Conservation (phyloP, 2,329 filamentous ascomycete species). For the Colletotrichum nymphaeae region DNA sequence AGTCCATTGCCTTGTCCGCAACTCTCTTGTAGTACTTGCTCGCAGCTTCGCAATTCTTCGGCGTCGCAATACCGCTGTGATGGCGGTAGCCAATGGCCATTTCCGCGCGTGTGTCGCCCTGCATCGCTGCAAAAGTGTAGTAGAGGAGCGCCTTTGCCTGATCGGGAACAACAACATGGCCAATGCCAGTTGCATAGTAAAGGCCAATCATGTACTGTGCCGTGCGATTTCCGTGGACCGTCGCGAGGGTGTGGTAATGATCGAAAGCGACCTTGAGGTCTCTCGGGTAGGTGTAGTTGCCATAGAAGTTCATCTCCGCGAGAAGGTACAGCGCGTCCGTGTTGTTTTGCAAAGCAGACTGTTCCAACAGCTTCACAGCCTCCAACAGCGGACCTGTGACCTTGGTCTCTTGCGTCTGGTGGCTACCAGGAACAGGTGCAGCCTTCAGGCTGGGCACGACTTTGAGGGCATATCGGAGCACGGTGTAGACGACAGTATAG, state of each 20-base stretch:
- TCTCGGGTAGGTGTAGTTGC: slow-evolving; percentile 89
- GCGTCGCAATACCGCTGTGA: slow-evolving; percentile 84
- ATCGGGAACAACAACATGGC: slow-evolving; percentile 81
- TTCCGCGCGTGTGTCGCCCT: slow-evolving; percentile 85
- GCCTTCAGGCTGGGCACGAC: slow-evolving; percentile 62
- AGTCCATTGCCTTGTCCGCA: slow-evolving; percentile 90
- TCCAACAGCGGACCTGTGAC: slow-evolving; percentile 58
- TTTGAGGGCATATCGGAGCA: slow-evolving; percentile 58
- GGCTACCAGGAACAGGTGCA: slow-evolving; percentile 55
- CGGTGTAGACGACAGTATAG: slow-evolving; percentile 54
- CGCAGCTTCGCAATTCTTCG: slow-evolving; percentile 86
- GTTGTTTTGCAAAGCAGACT: slow-evolving; percentile 67
- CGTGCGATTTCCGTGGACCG: slow-evolving; percentile 84
- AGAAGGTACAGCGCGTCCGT: slow-evolving; percentile 90
- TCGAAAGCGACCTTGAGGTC: slow-evolving; percentile 84
- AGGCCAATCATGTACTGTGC: slow-evolving; percentile 96
- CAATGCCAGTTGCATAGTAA: slow-evolving; percentile 94
- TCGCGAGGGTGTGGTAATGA: slow-evolving; percentile 83
- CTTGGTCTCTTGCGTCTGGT: slow-evolving; percentile 43
- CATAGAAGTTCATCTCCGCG: slow-evolving; percentile 96
- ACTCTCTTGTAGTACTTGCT: slow-evolving; percentile 92
- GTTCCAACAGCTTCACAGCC: slow-evolving; percentile 64
- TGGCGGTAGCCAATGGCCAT: slow-evolving; percentile 94
- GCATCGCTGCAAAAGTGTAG: slow-evolving; percentile 91
- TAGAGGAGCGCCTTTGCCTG: slow-evolving; percentile 94